phyloP scores from a whole-genome alignment of 2,329 filamentous ascomycete species.

The Aschersonia sp. region DNA sequence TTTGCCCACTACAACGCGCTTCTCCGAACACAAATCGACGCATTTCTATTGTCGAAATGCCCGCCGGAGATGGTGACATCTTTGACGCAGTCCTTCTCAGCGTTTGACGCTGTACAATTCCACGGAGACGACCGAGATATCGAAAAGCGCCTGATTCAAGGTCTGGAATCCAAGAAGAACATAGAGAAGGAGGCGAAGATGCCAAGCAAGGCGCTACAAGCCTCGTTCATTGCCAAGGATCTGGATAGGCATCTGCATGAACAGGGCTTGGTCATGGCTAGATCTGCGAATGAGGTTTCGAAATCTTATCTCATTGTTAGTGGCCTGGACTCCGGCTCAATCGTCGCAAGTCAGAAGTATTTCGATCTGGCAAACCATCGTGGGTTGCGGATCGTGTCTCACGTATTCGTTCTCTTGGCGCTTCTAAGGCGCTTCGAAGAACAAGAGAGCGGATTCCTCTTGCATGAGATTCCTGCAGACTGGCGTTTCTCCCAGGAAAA shows the following conservation, averaged over 20 bases:
- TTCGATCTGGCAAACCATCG: slow-evolving; percentile 44
- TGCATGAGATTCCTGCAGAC: slow-evolving; percentile 6
- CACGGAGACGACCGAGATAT: slow-evolving; percentile 40
- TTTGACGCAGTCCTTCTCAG: slow-evolving; percentile 43
- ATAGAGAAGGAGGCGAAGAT: slow-evolving; percentile 44
- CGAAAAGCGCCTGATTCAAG: slow-evolving; percentile 43
- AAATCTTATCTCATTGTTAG: slow-evolving; percentile 14
- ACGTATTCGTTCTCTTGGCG: slow-evolving; percentile 50
- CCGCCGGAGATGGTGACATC: slow-evolving; percentile 36
- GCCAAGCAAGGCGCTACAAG: slow-evolving; percentile 63
- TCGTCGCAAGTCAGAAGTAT: slow-evolving; percentile 29
- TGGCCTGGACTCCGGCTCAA: slow-evolving; percentile 11
- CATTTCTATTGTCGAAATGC: slow-evolving; percentile 45
- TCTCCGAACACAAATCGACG: slow-evolving; percentile 65
- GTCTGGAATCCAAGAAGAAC: slow-evolving; percentile 39
- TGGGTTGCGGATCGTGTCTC: slow-evolving; percentile 52
- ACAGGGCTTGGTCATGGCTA: slow-evolving; percentile 32
- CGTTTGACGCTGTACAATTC: slow-evolving; percentile 50
- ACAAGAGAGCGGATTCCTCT: slow-evolving; percentile 6
- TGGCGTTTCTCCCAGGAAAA: slow-evolving; percentile 47
- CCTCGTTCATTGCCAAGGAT: slow-evolving; percentile 54
- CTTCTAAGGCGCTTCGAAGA: slow-evolving; percentile 44
- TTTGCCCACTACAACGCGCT: slow-evolving; percentile 83
- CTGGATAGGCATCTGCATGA: slow-evolving; percentile 42
- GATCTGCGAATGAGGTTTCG: slow-evolving; percentile 9